A percentile compares a stretch with the other conserved stretches of the same genome.
Conservation (phyloP, 1,139 yeast species). For the Nakaseomyces glabratus region DNA sequence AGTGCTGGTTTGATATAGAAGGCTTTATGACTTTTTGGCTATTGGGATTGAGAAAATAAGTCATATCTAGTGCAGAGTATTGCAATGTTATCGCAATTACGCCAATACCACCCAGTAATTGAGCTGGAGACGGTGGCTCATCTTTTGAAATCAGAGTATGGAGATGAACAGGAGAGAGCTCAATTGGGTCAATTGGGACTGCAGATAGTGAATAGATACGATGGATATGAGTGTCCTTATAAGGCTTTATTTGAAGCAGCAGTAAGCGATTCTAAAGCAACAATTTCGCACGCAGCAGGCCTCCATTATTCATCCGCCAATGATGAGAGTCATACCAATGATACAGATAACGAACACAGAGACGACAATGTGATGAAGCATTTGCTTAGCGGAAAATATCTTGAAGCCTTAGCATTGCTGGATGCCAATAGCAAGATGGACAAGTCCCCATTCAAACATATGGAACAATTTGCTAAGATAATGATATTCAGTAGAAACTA, state of each 20-base stretch:
- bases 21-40: no score
- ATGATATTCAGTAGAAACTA: slow-evolving; percentile 17
- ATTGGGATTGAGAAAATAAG: no score
- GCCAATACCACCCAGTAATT: slow-evolving; percentile 1
- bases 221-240: slow-evolving; percentile 1
- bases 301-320: background rate
- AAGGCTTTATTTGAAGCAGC: slow-evolving; percentile 2
- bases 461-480: slow-evolving; percentile 16
- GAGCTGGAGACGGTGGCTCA: slow-evolving; percentile 2
- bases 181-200: slow-evolving; percentile 1
- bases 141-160: background rate
- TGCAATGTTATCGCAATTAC: slow-evolving; percentile 1
- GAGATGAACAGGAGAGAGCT: background rate
- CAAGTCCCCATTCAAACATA: slow-evolving; percentile 11
- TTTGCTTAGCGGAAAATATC: slow-evolving; percentile 13
- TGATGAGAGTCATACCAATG: background rate
- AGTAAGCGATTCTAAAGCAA: background rate
- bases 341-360: no score
- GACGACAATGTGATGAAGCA: background rate
- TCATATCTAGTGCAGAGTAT: no score
- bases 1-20: no score
- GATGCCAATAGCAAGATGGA: slow-evolving; percentile 12
- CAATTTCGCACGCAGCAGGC: background rate
- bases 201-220: background rate
- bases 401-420: slow-evolving; percentile 17